These are phyloP conservation scores for Clitopilus passeckerianus DNA, from an alignment of 768 basidiomycete species.

Conservation along the genomic window DNA sequence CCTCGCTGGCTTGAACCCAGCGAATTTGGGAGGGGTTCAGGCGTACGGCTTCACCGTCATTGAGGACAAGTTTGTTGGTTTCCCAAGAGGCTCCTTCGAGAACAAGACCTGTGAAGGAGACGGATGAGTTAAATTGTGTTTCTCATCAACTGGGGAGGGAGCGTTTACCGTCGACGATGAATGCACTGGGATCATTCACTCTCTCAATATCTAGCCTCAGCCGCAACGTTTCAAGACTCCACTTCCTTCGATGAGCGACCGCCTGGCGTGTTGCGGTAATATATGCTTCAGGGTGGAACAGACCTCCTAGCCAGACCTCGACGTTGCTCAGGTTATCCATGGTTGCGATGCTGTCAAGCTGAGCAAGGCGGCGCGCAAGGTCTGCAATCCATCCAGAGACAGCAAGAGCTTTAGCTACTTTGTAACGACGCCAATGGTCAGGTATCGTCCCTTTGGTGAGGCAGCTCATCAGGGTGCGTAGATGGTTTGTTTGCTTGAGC, in stretches of 20 bases:
- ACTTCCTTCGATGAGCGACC: constrained; percentile 88
- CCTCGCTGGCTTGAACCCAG: constrained; percentile 68
- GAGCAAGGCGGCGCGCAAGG: constrained; percentile 73
- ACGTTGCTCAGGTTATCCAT: constrained; percentile 61
- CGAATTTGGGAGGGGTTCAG: constrained; percentile 80
- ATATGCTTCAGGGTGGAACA: constrained; percentile 97
- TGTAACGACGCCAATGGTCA: constrained; percentile 84
- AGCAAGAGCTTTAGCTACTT: constrained; percentile 76
- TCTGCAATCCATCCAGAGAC: constrained; percentile 86
- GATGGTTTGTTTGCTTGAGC: constrained; percentile 93
- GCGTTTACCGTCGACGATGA: constrained; percentile 79
- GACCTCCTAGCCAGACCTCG: constrained; percentile 87
- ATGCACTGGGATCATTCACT: constrained; percentile 72
- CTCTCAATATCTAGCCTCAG: constrained; percentile 79
- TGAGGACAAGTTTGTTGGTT: constrained; percentile 65
- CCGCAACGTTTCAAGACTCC: constrained; percentile 87
- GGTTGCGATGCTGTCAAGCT: constrained; percentile 69
- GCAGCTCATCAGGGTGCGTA: constrained; percentile 86
- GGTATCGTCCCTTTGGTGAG: constrained; percentile 95
- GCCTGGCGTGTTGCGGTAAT: constrained; percentile 94
- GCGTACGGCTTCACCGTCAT: constrained; percentile 77
- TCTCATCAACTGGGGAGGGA: too few species aligned
- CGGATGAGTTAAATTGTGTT: neutral
- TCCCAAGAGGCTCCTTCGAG: constrained; percentile 86
- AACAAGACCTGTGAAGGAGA: constrained; percentile 56